phyloP scores from a whole-genome alignment of 768 basidiomycete species.

The Panaeolus cyanescens region DNA sequence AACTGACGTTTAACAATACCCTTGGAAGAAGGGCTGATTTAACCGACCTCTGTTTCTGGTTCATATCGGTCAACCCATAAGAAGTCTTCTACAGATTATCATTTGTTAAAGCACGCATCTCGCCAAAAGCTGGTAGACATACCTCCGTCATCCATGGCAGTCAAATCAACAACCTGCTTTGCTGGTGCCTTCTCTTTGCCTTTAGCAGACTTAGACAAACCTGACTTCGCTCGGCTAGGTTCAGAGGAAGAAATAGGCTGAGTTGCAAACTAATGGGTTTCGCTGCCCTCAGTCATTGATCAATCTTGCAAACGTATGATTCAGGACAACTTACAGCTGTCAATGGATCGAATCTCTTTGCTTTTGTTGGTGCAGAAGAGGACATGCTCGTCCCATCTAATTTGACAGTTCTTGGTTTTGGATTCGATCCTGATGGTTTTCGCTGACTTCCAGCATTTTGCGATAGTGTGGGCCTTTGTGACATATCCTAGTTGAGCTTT shows the following conservation, averaged over 20 bases:
- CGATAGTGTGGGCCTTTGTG: conserved; percentile 1
- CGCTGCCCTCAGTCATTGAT: conserved; percentile 9
- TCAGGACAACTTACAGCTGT: conserved; percentile 29
- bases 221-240: not conserved
- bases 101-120: not conserved
- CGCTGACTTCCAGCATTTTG: conserved; percentile 11
- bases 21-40: not conserved
- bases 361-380: conserved; percentile 11
- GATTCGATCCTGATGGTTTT: conserved; percentile 11
- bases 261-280: conserved; percentile 27
- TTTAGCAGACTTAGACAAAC: conserved; percentile 4
- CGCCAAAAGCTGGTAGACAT: not conserved
- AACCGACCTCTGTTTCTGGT: conserved; percentile 54
- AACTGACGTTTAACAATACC: not conserved
- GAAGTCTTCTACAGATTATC: conserved; percentile 30
- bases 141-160: conserved; percentile 2
- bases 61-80: conserved; percentile 70
- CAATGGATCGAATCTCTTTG: conserved; percentile 32
- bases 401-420: conserved; percentile 16
- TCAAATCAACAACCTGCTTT: not conserved
- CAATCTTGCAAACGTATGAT: not conserved
- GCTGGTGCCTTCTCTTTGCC: conserved; percentile 10
- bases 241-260: conserved; percentile 9
- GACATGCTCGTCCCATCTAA: conserved; percentile 14
- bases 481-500: not conserved